Percentiles rank a stretch among this genome's conserved stretches.
Conservation (phyloP, 805 yeast genomes). For the Sugiyamaella floridensis region DNA sequence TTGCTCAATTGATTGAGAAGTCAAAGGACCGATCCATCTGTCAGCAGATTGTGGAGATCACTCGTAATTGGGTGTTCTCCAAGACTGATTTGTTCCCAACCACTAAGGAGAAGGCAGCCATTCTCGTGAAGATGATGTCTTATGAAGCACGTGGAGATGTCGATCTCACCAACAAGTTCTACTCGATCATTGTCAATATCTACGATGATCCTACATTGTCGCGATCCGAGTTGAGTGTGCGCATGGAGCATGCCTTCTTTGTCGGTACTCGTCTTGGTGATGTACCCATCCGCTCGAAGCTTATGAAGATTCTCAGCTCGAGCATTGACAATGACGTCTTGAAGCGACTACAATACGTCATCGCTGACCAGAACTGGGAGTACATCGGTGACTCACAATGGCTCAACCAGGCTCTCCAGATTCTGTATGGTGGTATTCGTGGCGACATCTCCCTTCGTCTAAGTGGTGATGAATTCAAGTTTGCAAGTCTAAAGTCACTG, state of each 20-base stretch:
- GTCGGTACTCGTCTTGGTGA: constrained; percentile 86
- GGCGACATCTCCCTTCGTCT: constrained; percentile 42
- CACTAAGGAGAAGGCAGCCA: constrained; percentile 91
- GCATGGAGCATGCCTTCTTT: constrained; percentile 94
- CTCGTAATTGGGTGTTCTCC: constrained; percentile 84
- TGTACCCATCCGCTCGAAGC: constrained; percentile 60
- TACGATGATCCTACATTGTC: constrained; percentile 74
- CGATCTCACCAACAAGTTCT: constrained; percentile 67
- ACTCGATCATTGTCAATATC: constrained; percentile 78
- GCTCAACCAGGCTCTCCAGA: constrained; percentile 87
- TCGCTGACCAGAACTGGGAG: constrained; percentile 98
- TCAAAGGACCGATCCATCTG: constrained; percentile 72
- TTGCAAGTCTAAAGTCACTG: constrained; percentile 25
- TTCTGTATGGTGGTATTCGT: constrained; percentile 73
- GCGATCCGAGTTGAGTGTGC: constrained; percentile 80
- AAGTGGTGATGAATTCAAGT: constrained; percentile 35
- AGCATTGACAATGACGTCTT: constrained; percentile 72
- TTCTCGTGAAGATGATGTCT: constrained; percentile 85
- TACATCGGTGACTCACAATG: constrained; percentile 86
- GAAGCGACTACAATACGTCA: constrained; percentile 75
- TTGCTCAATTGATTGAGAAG: constrained; percentile 86
- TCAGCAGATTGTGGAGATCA: constrained; percentile 66
- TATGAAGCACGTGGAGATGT: constrained; percentile 86
- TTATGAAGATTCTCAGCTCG: constrained; percentile 71
- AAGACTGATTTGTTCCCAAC: constrained; percentile 84